Evolutionary conservation across 2,329 filamentous ascomycete species (phyloP).

Genomic region (Colletotrichum sp.): DNA sequence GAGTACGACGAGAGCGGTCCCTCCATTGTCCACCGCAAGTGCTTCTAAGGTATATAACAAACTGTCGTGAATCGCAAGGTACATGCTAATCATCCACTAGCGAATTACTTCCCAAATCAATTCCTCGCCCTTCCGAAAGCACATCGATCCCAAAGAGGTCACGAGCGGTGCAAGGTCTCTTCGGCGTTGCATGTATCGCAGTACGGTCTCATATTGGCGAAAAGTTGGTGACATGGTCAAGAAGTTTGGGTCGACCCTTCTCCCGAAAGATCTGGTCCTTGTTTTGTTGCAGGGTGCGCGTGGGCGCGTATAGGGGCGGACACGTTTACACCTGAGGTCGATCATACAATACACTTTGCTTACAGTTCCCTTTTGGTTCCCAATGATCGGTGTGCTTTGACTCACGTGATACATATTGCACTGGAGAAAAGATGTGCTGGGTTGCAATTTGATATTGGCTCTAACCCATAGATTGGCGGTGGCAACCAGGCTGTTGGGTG

Average conservation of each 20-base stretch:
- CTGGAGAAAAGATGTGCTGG: not conserved
- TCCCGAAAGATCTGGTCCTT: conserved; percentile 53
- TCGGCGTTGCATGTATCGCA: conserved; percentile 52
- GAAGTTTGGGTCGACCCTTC: conserved; percentile 55
- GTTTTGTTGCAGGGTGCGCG: conserved; percentile 56
- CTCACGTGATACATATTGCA: not conserved
- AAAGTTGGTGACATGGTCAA: conserved; percentile 63
- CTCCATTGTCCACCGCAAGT: conserved; percentile 99
- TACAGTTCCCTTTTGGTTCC: conserved; percentile 21
- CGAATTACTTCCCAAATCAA: conserved; percentile 17
- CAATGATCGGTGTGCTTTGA: not conserved
- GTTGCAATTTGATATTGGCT: not conserved
- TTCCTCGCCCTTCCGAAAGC: conserved; percentile 37
- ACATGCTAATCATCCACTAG: not conserved
- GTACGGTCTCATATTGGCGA: conserved; percentile 61
- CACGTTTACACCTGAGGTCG: conserved; percentile 59
- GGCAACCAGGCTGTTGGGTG: not conserved
- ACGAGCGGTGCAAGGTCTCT: conserved; percentile 47
- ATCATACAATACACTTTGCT: conserved; percentile 61
- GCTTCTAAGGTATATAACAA: conserved; percentile 83
- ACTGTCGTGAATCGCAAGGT: not conserved
- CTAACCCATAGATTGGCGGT: not conserved
- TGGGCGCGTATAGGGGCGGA: conserved; percentile 52
- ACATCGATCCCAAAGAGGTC: conserved; percentile 50
- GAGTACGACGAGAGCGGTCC: conserved; percentile 99